A percentile compares a stretch with the other conserved stretches of the same genome.
Evolutionary conservation across 163 green algal species (phyloP).

Genomic region (Volvox carteri): DNA sequence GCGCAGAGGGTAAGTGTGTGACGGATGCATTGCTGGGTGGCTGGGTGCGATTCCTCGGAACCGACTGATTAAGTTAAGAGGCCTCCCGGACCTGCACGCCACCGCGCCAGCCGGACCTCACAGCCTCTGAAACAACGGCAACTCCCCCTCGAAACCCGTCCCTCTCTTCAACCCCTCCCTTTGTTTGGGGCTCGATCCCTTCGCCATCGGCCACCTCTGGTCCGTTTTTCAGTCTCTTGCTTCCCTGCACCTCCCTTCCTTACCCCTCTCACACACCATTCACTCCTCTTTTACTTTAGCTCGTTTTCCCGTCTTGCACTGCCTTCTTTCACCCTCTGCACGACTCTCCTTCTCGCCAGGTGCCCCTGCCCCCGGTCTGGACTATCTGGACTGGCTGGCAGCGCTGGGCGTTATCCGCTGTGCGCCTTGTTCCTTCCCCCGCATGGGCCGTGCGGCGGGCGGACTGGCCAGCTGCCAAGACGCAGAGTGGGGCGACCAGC

Average conservation of each 20-base stretch:
- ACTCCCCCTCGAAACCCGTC: too few relatives aligned
- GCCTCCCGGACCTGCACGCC: too few relatives aligned
- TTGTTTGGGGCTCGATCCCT: too few relatives aligned
- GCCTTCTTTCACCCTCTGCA: neutral
- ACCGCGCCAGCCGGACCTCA: too few relatives aligned
- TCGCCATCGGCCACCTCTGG: too few relatives aligned
- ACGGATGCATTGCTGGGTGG: neutral
- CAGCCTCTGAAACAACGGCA: too few relatives aligned
- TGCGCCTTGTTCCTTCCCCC: slow-evolving; percentile 69
- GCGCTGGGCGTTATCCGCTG: slow-evolving; percentile 55
- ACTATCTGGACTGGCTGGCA: slow-evolving; percentile 77
- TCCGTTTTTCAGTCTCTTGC: neutral
- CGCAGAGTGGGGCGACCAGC: slow-evolving; percentile 54
- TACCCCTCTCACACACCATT: too few relatives aligned
- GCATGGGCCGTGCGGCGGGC: slow-evolving; percentile 66
- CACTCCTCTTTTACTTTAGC: too few relatives aligned
- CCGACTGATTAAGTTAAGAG: too few relatives aligned
- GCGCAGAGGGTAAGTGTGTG: slow-evolving; percentile 23
- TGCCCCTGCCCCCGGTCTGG: slow-evolving; percentile 70
- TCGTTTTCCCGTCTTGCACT: neutral
- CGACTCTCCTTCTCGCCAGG: slow-evolving; percentile 36
- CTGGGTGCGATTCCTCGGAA: too few relatives aligned
- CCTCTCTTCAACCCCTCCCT: too few relatives aligned
- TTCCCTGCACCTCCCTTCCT: too few relatives aligned
- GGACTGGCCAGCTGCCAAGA: slow-evolving; percentile 63